Evolutionary conservation across 768 basidiomycete genomes (phyloP), one percentile per base, ranked within the genome.

Genomic region (Mycena polygramma): DNA sequence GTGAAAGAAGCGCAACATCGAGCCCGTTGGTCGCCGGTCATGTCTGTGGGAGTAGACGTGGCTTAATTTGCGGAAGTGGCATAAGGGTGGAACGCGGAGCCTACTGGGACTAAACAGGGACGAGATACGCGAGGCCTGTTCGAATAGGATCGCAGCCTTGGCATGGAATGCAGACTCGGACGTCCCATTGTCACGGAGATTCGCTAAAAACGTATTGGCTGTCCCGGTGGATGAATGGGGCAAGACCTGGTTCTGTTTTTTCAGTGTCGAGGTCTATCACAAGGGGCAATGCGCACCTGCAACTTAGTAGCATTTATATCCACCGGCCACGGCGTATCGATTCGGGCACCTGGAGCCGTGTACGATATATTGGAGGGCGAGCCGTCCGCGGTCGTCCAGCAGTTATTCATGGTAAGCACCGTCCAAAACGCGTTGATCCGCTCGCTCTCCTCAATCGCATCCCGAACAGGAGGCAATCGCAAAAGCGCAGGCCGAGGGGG

Each of bases 1-100:
- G 51, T 66, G 9, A 82, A 79, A 8, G 73, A 74, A 11, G 59
- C 46, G 45, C 67, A 66, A 45, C 79, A 80, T 19, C 68, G 62
- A 13, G 64, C 26, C 5, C 75, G 66, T 26, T 77, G 76, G 19
- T 71, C 22, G 26, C 73, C 37, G 1, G 64, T 45, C 11, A 52
- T 63, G 30, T 80, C 80, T 30, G 30, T 3, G 30, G 6, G 6
- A 3, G 2, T 81, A 22, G 46, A 8, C 19, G 46, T 15, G 19
- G 6, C 30, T 30, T 6, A 39, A 19, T 0, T 8, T 36, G 17
- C 19, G 9, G 17, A 11, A 46, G 53, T 6, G 19, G 46, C 39
- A 39, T 41, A 24, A 5, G 15, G 19, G 0, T 15, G 13, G 4
- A 19, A 17, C 1, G 19, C 7, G 3, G 17, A 4, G 6, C 77